phyloP scores from a whole-genome alignment of 345 rosid genomes.

The Geranium brycei region DNA sequence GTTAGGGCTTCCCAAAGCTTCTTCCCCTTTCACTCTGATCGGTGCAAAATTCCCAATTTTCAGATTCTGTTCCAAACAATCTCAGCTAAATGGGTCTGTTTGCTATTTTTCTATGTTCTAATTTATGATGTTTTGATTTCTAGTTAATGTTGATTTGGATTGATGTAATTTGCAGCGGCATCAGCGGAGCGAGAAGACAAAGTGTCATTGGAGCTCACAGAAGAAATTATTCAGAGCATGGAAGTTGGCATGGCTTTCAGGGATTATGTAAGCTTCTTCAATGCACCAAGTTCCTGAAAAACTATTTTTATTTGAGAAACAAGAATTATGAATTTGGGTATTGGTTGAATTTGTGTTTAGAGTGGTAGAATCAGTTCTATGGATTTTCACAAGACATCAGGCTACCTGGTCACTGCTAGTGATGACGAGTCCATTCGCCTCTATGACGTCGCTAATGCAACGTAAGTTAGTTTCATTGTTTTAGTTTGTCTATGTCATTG shows the following conservation, averaged over 20 bases:
- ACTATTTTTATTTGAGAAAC: no score
- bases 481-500: not conserved
- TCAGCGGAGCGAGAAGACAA: conserved; percentile 52
- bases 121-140: no score
- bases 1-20: no score
- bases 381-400: conserved; percentile 78
- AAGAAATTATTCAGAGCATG: conserved; percentile 84
- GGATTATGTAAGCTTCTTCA: conserved; percentile 46
- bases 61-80: no score
- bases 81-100: no score
- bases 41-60: no score
- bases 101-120: no score
- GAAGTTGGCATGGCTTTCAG: conserved; percentile 77
- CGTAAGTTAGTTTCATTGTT: conserved; percentile 33
- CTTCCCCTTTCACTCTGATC: no score
- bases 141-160: no score
- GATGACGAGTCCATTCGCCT: conserved; percentile 96
- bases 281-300: not conserved
- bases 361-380: conserved; percentile 80
- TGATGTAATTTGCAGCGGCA: no score
- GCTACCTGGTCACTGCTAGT: conserved; percentile 85
- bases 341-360: conserved; percentile 20
- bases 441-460: conserved; percentile 52
- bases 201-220: conserved; percentile 65
- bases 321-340: no score